These are phyloP conservation scores for Magnolia changhungtana DNA, from an alignment of 164 flowering plant genomes.

Conservation along the genomic window DNA sequence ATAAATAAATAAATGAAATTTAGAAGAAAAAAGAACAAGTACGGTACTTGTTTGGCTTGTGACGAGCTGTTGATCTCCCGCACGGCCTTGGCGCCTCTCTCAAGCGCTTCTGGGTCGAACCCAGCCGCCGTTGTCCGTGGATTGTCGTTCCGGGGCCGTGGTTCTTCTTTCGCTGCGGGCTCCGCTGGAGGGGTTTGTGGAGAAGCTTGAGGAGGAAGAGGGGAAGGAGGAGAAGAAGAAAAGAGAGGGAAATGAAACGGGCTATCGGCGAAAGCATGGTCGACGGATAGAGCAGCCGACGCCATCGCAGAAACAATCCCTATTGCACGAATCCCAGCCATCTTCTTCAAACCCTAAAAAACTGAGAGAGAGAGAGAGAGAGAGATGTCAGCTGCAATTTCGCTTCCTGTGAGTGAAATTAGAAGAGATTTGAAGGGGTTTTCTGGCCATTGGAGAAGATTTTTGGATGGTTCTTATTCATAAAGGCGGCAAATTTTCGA, in stretches of 20 bases:
- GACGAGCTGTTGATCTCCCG: slow-evolving; percentile 42
- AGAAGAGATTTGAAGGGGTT: background rate
- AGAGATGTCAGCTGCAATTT: background rate
- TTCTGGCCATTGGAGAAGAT: background rate
- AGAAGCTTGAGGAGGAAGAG: slow-evolving; percentile 24
- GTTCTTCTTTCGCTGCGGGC: slow-evolving; percentile 13
- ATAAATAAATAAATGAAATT: background rate
- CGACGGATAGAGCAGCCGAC: slow-evolving; percentile 38
- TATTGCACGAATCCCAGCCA: slow-evolving; percentile 42
- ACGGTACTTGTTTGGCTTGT: slow-evolving; percentile 53
- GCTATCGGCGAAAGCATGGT: slow-evolving; percentile 55
- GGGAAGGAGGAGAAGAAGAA: slow-evolving; percentile 23
- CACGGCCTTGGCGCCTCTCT: slow-evolving; percentile 65
- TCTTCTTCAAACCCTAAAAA: slow-evolving; percentile 22
- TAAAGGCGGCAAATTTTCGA: too few species aligned
- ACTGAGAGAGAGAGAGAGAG: background rate
- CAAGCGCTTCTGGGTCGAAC: slow-evolving; percentile 83
- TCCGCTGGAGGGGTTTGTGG: slow-evolving; percentile 4
- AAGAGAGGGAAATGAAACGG: slow-evolving; percentile 55
- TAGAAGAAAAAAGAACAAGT: background rate
- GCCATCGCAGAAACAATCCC: slow-evolving; percentile 66
- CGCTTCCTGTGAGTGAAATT: background rate
- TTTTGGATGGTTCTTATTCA: too few species aligned
- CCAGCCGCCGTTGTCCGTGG: slow-evolving; percentile 87
- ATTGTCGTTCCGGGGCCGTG: slow-evolving; percentile 57